These are phyloP conservation scores for Caryopteris hybrid DNA, from an alignment of 305 asterid genomes.

Conservation along the genomic window DNA sequence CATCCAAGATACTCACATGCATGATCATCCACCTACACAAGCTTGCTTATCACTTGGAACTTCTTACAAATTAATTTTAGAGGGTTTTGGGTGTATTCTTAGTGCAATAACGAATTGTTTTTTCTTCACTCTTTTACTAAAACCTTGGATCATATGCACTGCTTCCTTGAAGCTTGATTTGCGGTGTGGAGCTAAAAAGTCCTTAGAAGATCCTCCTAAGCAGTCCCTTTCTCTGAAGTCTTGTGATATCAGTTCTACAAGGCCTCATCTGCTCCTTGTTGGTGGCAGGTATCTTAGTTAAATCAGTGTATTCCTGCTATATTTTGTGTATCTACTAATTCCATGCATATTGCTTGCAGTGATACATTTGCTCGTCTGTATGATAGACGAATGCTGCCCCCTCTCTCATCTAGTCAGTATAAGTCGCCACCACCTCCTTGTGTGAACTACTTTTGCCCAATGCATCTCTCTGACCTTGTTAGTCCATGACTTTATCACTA, in stretches of 20 bases:
- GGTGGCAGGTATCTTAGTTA: constrained; percentile 79
- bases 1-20: neutral
- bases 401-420: constrained; percentile 83
- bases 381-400: constrained; percentile 97
- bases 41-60: neutral
- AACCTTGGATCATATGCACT: neutral
- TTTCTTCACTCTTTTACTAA: constrained; percentile 8
- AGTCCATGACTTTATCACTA: constrained; percentile 35
- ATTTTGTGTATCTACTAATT: constrained; percentile 27
- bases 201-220: constrained; percentile 85
- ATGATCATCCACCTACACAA: neutral
- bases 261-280: constrained; percentile 97
- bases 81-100: neutral
- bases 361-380: constrained; percentile 97
- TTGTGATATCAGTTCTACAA: constrained; percentile 81
- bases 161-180: constrained; percentile 75
- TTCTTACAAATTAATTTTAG: neutral
- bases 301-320: constrained; percentile 22
- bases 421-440: constrained; percentile 84
- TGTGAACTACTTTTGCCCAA: constrained; percentile 90
- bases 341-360: constrained; percentile 48
- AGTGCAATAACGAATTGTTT: neutral
- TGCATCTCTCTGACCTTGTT: constrained; percentile 89
- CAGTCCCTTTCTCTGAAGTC: constrained; percentile 82
- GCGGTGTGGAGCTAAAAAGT: constrained; percentile 83